A percentile compares a stretch with the other conserved stretches of the same genome.
Evolutionary conservation across 768 basidiomycete species (phyloP).

Genomic region (Hemileccinum rubropunctum): DNA sequence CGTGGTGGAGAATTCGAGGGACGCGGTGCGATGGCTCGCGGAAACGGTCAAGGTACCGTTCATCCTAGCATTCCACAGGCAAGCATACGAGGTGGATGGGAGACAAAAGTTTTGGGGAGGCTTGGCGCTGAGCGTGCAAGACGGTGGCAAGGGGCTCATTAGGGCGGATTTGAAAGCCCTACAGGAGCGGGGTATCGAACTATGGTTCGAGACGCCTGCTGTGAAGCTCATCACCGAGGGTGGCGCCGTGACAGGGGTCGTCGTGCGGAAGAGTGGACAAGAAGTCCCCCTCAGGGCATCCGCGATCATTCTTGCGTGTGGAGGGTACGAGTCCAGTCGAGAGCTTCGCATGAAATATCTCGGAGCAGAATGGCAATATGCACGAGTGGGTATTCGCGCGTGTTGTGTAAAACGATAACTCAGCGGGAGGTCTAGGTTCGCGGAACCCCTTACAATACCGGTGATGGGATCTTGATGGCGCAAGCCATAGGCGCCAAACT

Average conservation of each 20-base stretch:
- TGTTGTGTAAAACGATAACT: neutral
- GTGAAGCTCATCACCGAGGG: constrained; percentile 31
- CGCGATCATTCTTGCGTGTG: constrained; percentile 60
- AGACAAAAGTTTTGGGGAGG: constrained; percentile 72
- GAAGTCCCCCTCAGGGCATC: constrained; percentile 36
- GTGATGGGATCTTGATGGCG: constrained; percentile 61
- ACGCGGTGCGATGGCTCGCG: constrained; percentile 56
- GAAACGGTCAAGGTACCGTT: constrained; percentile 51
- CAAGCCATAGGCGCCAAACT: constrained; percentile 48
- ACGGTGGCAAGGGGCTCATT: constrained; percentile 69
- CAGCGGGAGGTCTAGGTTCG: constrained; percentile 44
- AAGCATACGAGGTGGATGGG: constrained; percentile 64
- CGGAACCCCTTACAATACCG: constrained; percentile 70
- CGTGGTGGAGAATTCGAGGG: constrained; percentile 55
- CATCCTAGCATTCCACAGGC: constrained; percentile 57
- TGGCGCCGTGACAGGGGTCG: constrained; percentile 44
- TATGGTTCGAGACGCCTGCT: constrained; percentile 57
- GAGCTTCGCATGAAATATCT: constrained; percentile 52
- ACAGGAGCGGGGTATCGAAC: constrained; percentile 46
- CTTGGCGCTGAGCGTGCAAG: constrained; percentile 56
- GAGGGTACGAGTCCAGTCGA: constrained; percentile 61
- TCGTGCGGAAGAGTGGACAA: constrained; percentile 39
- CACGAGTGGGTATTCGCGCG: constrained; percentile 40
- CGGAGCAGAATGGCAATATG: constrained; percentile 56
- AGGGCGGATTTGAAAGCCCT: constrained; percentile 51